These are phyloP conservation scores for Neoascochyta sp. DNA, from an alignment of 2,329 filamentous ascomycete genomes.

Conservation along the genomic window DNA sequence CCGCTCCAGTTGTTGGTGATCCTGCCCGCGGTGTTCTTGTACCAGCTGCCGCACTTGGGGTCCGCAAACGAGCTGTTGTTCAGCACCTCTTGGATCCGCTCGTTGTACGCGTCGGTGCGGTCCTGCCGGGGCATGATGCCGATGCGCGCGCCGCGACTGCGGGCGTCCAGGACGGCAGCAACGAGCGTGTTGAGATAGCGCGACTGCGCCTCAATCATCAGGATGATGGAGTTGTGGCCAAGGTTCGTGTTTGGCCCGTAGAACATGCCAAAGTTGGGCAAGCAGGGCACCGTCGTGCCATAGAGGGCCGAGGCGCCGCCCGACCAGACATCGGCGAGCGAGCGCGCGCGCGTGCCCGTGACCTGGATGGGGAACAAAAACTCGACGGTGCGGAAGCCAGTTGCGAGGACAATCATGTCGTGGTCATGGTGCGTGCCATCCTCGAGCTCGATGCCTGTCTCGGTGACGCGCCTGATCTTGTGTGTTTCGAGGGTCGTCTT, in stretches of 20 bases:
- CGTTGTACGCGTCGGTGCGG: conserved; percentile 46
- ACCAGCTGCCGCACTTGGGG: conserved; percentile 54
- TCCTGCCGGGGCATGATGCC: conserved; percentile 45
- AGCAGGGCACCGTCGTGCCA: conserved; percentile 49
- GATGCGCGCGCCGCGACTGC: conserved; percentile 40
- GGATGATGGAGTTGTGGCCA: conserved; percentile 56
- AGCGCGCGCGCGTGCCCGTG: conserved; percentile 43
- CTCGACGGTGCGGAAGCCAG: conserved; percentile 57
- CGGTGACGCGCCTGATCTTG: conserved; percentile 47
- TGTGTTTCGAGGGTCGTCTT: conserved; percentile 53
- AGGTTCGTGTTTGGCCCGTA: conserved; percentile 57
- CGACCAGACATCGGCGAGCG: conserved; percentile 53
- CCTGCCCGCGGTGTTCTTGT: conserved; percentile 52
- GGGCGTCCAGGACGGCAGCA: conserved; percentile 47
- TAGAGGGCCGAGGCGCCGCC: conserved; percentile 51
- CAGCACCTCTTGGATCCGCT: conserved; percentile 45
- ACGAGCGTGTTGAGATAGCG: conserved; percentile 54
- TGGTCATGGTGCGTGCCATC: conserved; percentile 45
- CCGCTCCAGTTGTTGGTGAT: conserved; percentile 58
- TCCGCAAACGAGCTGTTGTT: conserved; percentile 50
- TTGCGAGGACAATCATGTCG: conserved; percentile 57
- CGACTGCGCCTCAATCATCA: conserved; percentile 60
- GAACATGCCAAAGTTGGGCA: conserved; percentile 57
- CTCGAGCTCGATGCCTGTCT: conserved; percentile 46
- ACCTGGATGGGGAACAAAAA: conserved; percentile 58